Base-by-base conservation (phyloP, 441 rosid genomes). In the Rhodomyrtus psidioides region DNA sequence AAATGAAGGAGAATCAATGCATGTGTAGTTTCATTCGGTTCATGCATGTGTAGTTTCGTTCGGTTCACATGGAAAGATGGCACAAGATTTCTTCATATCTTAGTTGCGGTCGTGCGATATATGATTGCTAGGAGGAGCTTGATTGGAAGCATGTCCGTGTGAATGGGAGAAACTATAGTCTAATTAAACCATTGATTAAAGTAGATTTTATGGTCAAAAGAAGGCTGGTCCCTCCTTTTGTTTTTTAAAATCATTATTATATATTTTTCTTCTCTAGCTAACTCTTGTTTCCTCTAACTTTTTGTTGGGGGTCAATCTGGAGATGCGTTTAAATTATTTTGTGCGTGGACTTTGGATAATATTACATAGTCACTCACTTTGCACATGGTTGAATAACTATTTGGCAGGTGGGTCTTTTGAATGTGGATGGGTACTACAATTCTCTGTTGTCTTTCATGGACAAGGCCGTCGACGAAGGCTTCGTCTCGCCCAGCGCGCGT, bases 391-490 rank as follows among this genome's bases (percentile, higher is more conserved):
- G 86, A 86, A 70, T 30, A 79, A 13, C 19, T 2, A 19, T 5
- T 34, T 26, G 89, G 90, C 91, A 97, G 99, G 99, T 96, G 90
- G 99, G 99, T 62, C 96, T 97, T 34, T 89, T 97, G 91, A 97
- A 97, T 88, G 98, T 97, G 55, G 98, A 97, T 90, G 99, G 99
- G n/a, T 97, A 86, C 89, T 97, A 95, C 88, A 94, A 96, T 88
- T 96, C 99, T 17, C 89, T 97, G 88, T 90, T 97, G 87, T 91
- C 93, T 85, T 96, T 97, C 65, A 89, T 97, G 4, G 99, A 97
- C 49, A 95, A 96, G 90, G 98, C 99, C 54, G 98, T 97, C 1
- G 98, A 95, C 86, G 99, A 97, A 92, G 99, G 99, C 55, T 97
- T 97, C 79, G 90, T 97, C 75, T 94, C 98, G 0, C 94, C 97